Percentiles rank a stretch among this genome's conserved stretches.
Conservation (phyloP, 345 rosid genomes). For the Corchorus olitorius region DNA sequence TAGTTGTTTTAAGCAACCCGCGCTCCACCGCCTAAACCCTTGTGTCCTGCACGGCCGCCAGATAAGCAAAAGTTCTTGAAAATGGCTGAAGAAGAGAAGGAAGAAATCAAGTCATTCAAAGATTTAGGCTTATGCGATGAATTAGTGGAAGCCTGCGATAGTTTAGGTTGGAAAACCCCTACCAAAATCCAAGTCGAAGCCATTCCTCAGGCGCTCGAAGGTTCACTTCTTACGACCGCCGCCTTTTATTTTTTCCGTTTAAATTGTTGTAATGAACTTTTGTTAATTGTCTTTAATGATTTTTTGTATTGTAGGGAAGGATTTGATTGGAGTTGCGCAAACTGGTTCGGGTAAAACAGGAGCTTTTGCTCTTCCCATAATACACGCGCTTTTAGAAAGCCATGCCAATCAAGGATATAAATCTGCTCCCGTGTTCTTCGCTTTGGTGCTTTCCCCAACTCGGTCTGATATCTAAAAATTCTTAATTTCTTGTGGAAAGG, state of each 20-base stretch:
- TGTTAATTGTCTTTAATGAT: not conserved
- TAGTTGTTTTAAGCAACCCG: not conserved
- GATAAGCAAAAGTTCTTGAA: not conserved
- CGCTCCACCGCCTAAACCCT: not conserved
- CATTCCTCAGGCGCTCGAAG: slow-evolving; percentile 82
- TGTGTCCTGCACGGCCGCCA: not conserved
- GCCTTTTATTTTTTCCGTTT: not conserved
- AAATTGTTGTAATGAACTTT: not conserved
- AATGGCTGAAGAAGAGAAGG: slow-evolving; percentile 44
- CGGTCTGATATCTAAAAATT: slow-evolving; percentile 40
- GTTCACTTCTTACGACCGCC: slow-evolving; percentile 23
- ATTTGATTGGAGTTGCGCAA: slow-evolving; percentile 90
- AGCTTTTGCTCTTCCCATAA: slow-evolving; percentile 91
- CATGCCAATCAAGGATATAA: slow-evolving; percentile 51
- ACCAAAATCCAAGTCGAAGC: slow-evolving; percentile 86
- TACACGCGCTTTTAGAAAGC: slow-evolving; percentile 72
- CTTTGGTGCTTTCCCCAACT: slow-evolving; percentile 91
- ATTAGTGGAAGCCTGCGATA: slow-evolving; percentile 72
- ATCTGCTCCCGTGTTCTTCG: slow-evolving; percentile 77
- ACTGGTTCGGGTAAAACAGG: slow-evolving; percentile 98
- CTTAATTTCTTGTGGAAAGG: not conserved
- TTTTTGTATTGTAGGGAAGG: slow-evolving; percentile 58
- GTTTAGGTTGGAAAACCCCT: slow-evolving; percentile 71
- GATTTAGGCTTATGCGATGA: slow-evolving; percentile 73
- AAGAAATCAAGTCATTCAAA: slow-evolving; percentile 65